phyloP scores from a whole-genome alignment of 2,329 filamentous ascomycete genomes.

The Hypoxylon sp. region DNA sequence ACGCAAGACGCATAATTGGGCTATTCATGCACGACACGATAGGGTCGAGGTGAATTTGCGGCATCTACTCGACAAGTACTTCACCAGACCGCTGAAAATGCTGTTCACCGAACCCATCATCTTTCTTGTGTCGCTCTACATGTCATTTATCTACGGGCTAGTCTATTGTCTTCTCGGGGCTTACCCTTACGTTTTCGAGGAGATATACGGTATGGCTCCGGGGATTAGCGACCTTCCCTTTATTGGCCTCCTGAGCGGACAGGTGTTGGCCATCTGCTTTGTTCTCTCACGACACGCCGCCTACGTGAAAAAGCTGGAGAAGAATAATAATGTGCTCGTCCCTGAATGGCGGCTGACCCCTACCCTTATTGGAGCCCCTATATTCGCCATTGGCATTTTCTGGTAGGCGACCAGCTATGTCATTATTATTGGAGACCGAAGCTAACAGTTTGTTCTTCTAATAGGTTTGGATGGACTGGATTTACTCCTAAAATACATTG shows the following conservation, averaged over 20 bases:
- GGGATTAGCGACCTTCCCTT: slow-evolving; percentile 8
- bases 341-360: not conserved
- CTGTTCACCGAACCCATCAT: slow-evolving; percentile 9
- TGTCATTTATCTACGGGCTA: slow-evolving; percentile 10
- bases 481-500: slow-evolving; percentile 9
- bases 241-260: not conserved
- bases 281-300: not conserved
- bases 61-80: slow-evolving; percentile 1
- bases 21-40: slow-evolving; percentile 5
- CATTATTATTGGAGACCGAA: not conserved
- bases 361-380: slow-evolving; percentile 2
- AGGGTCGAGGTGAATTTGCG: not conserved
- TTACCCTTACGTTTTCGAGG: slow-evolving; percentile 4
- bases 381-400: slow-evolving; percentile 11
- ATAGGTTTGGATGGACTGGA: slow-evolving; percentile 9
- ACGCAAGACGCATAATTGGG: slow-evolving; percentile 4
- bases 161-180: slow-evolving; percentile 8
- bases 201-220: slow-evolving; percentile 4
- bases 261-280: not conserved
- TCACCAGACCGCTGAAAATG: slow-evolving; percentile 4
- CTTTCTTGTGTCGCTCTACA: slow-evolving; percentile 5
- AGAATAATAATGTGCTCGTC: slow-evolving; percentile 1
- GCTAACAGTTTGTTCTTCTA: not conserved
- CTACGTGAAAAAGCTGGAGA: not conserved
- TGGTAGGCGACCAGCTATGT: not conserved